These are phyloP conservation scores for Tricladium varicosporioides DNA, from an alignment of 2,329 filamentous ascomycete genomes.

Conservation along the genomic window DNA sequence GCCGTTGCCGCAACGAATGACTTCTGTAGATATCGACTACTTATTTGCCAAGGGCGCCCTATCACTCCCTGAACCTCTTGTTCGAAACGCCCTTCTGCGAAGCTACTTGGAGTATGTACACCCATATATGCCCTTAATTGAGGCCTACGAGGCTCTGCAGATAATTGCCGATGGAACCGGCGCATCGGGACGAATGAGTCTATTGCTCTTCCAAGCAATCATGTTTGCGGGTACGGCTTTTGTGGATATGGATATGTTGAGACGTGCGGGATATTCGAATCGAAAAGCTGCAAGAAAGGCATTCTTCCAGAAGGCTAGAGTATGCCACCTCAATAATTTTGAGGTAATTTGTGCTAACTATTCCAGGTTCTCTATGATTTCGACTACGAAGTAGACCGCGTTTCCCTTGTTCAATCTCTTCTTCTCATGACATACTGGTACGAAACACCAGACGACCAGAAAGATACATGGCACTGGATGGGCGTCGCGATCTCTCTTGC, in stretches of 20 bases:
- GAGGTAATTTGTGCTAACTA: constrained; percentile 12
- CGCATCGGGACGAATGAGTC: constrained; percentile 68
- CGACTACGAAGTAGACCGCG: constrained; percentile 88
- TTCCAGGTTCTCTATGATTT: constrained; percentile 83
- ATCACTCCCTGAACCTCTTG: constrained; percentile 63
- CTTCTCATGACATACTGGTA: constrained; percentile 97
- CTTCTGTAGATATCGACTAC: constrained; percentile 79
- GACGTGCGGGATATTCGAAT: constrained; percentile 72
- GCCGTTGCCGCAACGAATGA: constrained; percentile 73
- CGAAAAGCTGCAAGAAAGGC: constrained; percentile 81
- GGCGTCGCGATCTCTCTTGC: constrained; percentile 90
- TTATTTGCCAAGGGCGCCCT: constrained; percentile 82
- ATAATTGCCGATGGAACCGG: constrained; percentile 67
- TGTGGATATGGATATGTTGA: constrained; percentile 75
- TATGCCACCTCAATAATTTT: constrained; percentile 42
- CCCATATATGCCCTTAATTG: constrained; percentile 88
- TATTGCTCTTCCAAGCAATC: constrained; percentile 88
- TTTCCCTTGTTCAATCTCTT: constrained; percentile 83
- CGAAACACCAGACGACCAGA: constrained; percentile 93
- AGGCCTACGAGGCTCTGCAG: constrained; percentile 58
- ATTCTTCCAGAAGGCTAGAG: constrained; percentile 85
- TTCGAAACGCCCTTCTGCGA: constrained; percentile 79
- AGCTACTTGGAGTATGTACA: constrained; percentile 88
- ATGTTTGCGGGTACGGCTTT: constrained; percentile 94
- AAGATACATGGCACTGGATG: constrained; percentile 99